These are phyloP conservation scores for Gymnopilus junonius DNA, from an alignment of 768 basidiomycete genomes.

Conservation along the genomic window DNA sequence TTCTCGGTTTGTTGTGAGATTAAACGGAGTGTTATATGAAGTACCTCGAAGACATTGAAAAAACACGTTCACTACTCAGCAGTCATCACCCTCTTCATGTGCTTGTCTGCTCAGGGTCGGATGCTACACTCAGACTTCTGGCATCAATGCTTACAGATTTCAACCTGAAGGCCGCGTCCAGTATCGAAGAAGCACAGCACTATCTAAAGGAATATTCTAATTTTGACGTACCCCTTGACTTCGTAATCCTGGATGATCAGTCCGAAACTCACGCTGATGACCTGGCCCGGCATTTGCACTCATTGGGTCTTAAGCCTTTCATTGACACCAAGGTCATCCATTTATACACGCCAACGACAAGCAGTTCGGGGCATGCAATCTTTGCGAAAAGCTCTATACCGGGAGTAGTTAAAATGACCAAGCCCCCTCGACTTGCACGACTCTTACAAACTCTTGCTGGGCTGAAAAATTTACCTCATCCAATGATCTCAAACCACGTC, in stretches of 20 bases:
- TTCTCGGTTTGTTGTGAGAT: background rate
- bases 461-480: conserved; percentile 56
- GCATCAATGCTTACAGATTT: conserved; percentile 62
- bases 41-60: conserved; percentile 51
- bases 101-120: conserved; percentile 62
- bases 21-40: conserved; percentile 25
- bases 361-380: conserved; percentile 53
- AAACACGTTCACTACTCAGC: conserved; percentile 50
- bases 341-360: conserved; percentile 73
- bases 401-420: conserved; percentile 70
- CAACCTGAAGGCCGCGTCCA: conserved; percentile 44
- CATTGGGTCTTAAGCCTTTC: conserved; percentile 40
- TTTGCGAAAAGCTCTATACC: conserved; percentile 54
- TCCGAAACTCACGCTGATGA: conserved; percentile 61
- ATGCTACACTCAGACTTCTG: conserved; percentile 59
- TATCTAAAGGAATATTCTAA: conserved; percentile 39
- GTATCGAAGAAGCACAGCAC: conserved; percentile 49
- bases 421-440: conserved; percentile 66
- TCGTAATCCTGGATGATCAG: conserved; percentile 71
- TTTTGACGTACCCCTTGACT: conserved; percentile 51
- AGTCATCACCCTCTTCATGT: conserved; percentile 50
- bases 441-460: conserved; percentile 65
- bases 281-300: conserved; percentile 53
- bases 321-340: conserved; percentile 69
- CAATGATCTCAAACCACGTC: conserved; percentile 40